Base-by-base conservation (phyloP, 2,329 filamentous ascomycete genomes). In the Epichloe baconii region DNA sequence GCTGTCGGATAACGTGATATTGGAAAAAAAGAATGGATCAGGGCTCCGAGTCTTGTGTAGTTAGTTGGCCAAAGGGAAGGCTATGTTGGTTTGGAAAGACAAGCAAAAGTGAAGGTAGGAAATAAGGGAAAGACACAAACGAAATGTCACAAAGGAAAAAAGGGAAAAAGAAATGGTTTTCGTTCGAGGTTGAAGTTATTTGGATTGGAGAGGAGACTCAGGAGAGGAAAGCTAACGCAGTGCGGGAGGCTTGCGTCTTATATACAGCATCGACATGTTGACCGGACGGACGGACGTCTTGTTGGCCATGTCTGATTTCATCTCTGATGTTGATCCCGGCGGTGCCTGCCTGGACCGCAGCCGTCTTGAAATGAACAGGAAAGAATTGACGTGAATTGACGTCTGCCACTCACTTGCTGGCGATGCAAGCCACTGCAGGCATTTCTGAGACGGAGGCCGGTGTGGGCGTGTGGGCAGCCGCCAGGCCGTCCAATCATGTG, bases 401-500 rank as follows among this genome's bases (percentile, higher is more conserved):
- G 23, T 23, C 23, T 5, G 34, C 34, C 44, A 51, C 44, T 51
- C 36, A 44, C 42, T 21, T 8, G 48, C 10, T 21, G 7, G 14
- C 34, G 35, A 37, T 7, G 26, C 37, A 40, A 47, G 48, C 53
- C 44, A 49, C 23, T 15, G n/a, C 38, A 44, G 34, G 47, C 44
- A 49, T 38, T 47, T 44, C 21, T 58, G 56, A 58, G 44, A 58
- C 58, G 47, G 11, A 44, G 44, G 48, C 36, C 31, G n/a, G 19
- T 21, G 19, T 3, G 3, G 19, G 19, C 19, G 57, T 57, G 51
- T 55, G 54, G 53, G 51, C 56, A 59, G 56, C 42, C 59, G 58
- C 59, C 56, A 19, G 21, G 40, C 15, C 50, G 51, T 51, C 60
- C 61, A 62, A 64, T 62, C 44, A 51, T 15, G 36, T 19, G 14